A percentile compares a stretch with the other conserved stretches of the same genome.
Conservation (phyloP, 352 stramenopile genomes). For the Phytopythium kandeliae region DNA sequence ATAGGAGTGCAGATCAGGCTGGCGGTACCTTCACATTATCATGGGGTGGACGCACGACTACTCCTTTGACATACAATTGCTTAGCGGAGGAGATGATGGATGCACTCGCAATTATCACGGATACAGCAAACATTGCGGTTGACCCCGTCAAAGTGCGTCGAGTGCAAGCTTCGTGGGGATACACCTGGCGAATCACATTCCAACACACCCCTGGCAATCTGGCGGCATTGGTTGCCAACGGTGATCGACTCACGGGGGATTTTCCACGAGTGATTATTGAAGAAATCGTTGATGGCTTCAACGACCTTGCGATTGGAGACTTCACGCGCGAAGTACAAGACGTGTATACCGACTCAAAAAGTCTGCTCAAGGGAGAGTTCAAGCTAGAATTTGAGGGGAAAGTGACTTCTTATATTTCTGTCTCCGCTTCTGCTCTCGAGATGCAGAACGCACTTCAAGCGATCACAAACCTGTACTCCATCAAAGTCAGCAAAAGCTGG, state of each 20-base stretch:
- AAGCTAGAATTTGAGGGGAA: constrained; percentile 88
- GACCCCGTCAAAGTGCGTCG: constrained; percentile 77
- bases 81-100: constrained; percentile 56
- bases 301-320: constrained; percentile 87
- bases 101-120: constrained; percentile 75
- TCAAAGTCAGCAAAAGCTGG: constrained; percentile 57
- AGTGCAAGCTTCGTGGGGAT: constrained; percentile 70
- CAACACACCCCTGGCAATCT: constrained; percentile 84
- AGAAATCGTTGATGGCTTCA: constrained; percentile 72
- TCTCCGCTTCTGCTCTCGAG: constrained; percentile 70
- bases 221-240: constrained; percentile 79
- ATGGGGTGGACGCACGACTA: constrained; percentile 82
- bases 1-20: constrained; percentile 49
- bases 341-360: constrained; percentile 62
- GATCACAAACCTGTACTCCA: constrained; percentile 83
- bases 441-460: constrained; percentile 78
- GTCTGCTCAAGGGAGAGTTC: constrained; percentile 74
- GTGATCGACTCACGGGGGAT: constrained; percentile 79
- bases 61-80: constrained; percentile 66
- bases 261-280: constrained; percentile 78
- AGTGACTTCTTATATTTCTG: constrained; percentile 59
- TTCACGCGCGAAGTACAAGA: constrained; percentile 95
- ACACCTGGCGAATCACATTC: constrained; percentile 92
- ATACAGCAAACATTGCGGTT: constrained; percentile 60
- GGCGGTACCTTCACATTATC: constrained; percentile 90